phyloP scores from a whole-genome alignment of 2,329 filamentous ascomycete species.

The Penicillium sp. region DNA sequence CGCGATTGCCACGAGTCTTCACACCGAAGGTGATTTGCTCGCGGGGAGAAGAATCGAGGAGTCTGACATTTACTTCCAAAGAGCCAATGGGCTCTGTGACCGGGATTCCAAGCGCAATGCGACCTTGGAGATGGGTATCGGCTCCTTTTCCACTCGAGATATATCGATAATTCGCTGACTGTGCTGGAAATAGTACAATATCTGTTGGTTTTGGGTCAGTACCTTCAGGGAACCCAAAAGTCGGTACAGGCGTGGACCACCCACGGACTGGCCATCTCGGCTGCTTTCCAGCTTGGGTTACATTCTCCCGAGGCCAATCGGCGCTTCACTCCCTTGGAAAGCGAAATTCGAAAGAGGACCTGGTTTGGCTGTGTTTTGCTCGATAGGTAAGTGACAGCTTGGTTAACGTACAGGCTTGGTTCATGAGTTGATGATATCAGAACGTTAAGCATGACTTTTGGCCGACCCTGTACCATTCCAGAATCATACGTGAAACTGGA shows the following conservation, averaged over 20 bases:
- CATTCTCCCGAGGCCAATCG: slow-evolving; percentile 43
- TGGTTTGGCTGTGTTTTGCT: slow-evolving; percentile 51
- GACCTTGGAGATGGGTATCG: slow-evolving; percentile 22
- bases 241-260: slow-evolving; percentile 53
- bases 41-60: slow-evolving; percentile 14
- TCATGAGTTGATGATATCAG: slow-evolving; percentile 19
- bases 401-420: neutral
- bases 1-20: slow-evolving; percentile 25
- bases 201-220: slow-evolving; percentile 49
- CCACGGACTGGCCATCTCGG: slow-evolving; percentile 51
- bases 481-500: slow-evolving; percentile 43
- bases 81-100: slow-evolving; percentile 19
- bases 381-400: slow-evolving; percentile 36
- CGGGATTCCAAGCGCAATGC: slow-evolving; percentile 14
- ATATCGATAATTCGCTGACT: neutral
- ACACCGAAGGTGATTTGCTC: slow-evolving; percentile 7
- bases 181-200: slow-evolving; percentile 43
- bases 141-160: neutral
- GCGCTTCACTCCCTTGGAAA: slow-evolving; percentile 40
- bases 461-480: slow-evolving; percentile 46
- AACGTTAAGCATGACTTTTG: slow-evolving; percentile 51
- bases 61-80: slow-evolving; percentile 20
- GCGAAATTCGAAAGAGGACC: slow-evolving; percentile 47
- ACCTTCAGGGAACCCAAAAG: slow-evolving; percentile 52
- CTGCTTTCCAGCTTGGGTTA: slow-evolving; percentile 50